phyloP scores from a whole-genome alignment of 1,284 basidiomycete species.

The Ceratobasidium sp. region DNA sequence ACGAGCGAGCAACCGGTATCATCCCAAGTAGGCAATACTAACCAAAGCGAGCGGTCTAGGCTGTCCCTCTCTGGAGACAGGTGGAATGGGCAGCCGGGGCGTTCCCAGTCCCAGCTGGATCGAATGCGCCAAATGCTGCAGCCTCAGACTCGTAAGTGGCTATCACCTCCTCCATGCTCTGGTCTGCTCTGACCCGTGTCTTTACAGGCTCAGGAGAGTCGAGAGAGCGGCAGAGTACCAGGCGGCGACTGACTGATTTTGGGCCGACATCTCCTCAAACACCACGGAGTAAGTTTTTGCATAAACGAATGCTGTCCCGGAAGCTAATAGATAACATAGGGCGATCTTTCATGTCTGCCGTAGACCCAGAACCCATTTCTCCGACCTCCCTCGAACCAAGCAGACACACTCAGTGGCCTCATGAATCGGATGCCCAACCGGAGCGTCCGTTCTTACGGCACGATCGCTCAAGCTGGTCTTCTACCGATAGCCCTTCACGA shows the following conservation, averaged over 20 bases:
- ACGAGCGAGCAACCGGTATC: background rate
- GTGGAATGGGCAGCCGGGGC: background rate
- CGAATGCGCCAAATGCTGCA: slow-evolving; percentile 29
- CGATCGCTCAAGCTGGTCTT: slow-evolving; percentile 20
- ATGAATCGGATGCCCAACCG: background rate
- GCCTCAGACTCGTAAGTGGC: slow-evolving; percentile 8
- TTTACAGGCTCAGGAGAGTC: slow-evolving; percentile 18
- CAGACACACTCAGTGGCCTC: background rate
- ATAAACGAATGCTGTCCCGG: background rate
- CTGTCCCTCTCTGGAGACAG: slow-evolving; percentile 5
- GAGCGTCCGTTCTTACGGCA: background rate
- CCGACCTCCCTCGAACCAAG: background rate
- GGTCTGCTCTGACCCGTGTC: background rate
- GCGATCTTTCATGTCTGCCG: background rate
- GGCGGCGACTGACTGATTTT: slow-evolving; percentile 17
- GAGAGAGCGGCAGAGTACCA: background rate
- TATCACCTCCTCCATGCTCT: background rate
- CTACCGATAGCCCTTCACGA: slow-evolving; percentile 3
- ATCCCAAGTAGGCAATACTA: background rate
- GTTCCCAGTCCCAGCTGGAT: slow-evolving; percentile 10
- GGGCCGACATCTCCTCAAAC: slow-evolving; percentile 2
- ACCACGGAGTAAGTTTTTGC: slow-evolving; percentile 16
- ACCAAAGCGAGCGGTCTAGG: slow-evolving; percentile 6
- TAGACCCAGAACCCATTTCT: background rate
- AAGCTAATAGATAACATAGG: slow-evolving; percentile 5